phyloP scores from a whole-genome alignment of 2,329 filamentous ascomycete species.

The Ceratocystis destructans region DNA sequence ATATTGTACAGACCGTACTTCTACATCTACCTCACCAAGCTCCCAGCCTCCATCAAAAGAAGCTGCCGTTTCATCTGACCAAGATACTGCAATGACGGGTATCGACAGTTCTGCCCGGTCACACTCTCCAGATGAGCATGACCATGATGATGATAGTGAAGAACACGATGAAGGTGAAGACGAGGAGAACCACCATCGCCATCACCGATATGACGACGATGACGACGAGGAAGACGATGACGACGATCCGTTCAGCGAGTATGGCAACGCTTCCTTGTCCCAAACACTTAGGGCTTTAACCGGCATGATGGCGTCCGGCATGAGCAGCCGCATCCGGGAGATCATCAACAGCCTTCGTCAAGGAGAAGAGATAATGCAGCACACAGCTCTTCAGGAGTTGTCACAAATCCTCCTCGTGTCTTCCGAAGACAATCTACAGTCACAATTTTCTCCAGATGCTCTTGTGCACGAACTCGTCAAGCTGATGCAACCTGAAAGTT shows the following conservation, averaged over 20 bases:
- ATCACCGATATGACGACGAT: constrained; percentile 31
- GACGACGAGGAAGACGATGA: constrained; percentile 55
- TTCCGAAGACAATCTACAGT: constrained; percentile 90
- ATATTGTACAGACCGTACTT: neutral
- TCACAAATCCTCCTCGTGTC: constrained; percentile 88
- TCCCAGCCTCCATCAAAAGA: constrained; percentile 41
- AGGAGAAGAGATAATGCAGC: constrained; percentile 77
- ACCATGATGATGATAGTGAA: constrained; percentile 13
- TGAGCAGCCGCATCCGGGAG: constrained; percentile 65
- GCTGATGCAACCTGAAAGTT: constrained; percentile 79
- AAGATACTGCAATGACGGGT: constrained; percentile 59
- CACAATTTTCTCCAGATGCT: constrained; percentile 84
- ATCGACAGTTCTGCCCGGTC: constrained; percentile 42
- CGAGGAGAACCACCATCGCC: constrained; percentile 21
- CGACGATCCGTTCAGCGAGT: constrained; percentile 48
- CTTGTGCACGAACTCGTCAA: constrained; percentile 89
- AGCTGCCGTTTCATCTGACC: constrained; percentile 37
- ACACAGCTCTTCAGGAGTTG: constrained; percentile 83
- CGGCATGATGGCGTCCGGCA: constrained; percentile 72
- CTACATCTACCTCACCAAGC: constrained; percentile 24
- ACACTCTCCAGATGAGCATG: constrained; percentile 29
- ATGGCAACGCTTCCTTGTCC: constrained; percentile 47
- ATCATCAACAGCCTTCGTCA: constrained; percentile 62
- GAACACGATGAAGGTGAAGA: constrained; percentile 12
- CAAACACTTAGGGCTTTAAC: constrained; percentile 74